phyloP scores from a whole-genome alignment of 2,329 filamentous ascomycete species.

The Pestalotiopsis sp. region DNA sequence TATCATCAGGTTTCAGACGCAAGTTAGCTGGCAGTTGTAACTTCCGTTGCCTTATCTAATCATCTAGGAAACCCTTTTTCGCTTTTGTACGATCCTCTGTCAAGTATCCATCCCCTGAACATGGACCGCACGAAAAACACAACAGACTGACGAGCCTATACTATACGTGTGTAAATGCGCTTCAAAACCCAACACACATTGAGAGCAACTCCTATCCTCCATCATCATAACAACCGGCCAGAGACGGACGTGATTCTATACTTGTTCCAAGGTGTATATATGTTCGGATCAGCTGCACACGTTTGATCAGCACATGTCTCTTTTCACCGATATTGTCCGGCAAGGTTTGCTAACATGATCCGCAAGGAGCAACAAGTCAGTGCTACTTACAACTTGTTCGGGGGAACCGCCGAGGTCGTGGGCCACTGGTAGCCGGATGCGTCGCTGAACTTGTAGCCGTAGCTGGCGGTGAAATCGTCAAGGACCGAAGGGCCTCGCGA shows the following conservation, averaged over 20 bases:
- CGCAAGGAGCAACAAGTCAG: constrained; percentile 22
- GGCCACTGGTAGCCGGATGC: constrained; percentile 96
- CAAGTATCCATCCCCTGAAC: neutral
- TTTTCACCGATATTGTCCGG: neutral
- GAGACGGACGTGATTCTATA: neutral
- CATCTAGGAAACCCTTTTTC: constrained; percentile 5
- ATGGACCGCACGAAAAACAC: neutral
- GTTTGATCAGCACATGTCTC: neutral
- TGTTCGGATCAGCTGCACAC: constrained; percentile 2
- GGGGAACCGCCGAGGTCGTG: constrained; percentile 67
- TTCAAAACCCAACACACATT: neutral
- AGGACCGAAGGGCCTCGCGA: constrained; percentile 95
- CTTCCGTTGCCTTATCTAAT: neutral
- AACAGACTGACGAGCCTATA: neutral
- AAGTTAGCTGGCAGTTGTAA: neutral
- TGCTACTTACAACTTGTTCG: constrained; percentile 78
- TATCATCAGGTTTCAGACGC: neutral
- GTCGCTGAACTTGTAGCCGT: constrained; percentile 98
- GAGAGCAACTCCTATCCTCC: neutral
- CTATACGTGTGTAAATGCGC: constrained; percentile 3
- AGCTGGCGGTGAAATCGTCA: constrained; percentile 97
- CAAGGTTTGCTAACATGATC: constrained; percentile 27
- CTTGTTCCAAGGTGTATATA: neutral
- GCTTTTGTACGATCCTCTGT: constrained; percentile 3
- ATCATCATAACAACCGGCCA: neutral